A percentile compares a stretch with the other conserved stretches of the same genome.
Evolutionary conservation across 371 early-diverging fungal genomes (phyloP).

Genomic region (Fennellomyces sp.): DNA sequence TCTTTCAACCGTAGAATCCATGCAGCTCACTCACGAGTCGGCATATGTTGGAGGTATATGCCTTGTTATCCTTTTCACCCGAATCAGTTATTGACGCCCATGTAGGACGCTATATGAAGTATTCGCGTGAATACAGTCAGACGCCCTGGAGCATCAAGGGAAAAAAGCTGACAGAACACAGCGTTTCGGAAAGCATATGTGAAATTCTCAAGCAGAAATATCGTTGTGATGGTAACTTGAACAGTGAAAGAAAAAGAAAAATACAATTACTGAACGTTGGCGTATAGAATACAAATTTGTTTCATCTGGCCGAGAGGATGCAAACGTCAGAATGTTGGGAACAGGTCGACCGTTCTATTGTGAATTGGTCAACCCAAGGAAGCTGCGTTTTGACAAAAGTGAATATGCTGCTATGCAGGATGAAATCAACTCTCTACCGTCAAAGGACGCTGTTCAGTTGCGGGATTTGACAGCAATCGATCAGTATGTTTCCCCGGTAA

Average conservation of each 20-base stretch:
- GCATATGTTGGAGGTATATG: constrained; percentile 52
- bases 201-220: constrained; percentile 55
- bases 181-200: constrained; percentile 84
- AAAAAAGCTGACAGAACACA: constrained; percentile 69
- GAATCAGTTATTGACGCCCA: too few species aligned
- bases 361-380: constrained; percentile 85
- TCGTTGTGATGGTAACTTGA: constrained; percentile 11
- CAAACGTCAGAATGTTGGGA: constrained; percentile 96
- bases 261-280: not conserved
- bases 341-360: constrained; percentile 94
- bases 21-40: constrained; percentile 52
- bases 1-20: constrained; percentile 31
- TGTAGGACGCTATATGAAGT: constrained; percentile 85
- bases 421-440: constrained; percentile 53
- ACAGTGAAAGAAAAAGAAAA: not conserved
- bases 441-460: constrained; percentile 57
- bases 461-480: constrained; percentile 49
- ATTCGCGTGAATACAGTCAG: constrained; percentile 83
- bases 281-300: constrained; percentile 74
- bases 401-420: constrained; percentile 58
- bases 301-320: constrained; percentile 95
- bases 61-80: not conserved
- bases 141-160: constrained; percentile 86
- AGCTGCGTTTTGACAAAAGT: constrained; percentile 18
- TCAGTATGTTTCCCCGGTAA: constrained; percentile 13